A percentile compares a stretch with the other conserved stretches of the same genome.
Evolutionary conservation across 768 basidiomycete genomes (phyloP).

Genomic region (Collybia nuda): DNA sequence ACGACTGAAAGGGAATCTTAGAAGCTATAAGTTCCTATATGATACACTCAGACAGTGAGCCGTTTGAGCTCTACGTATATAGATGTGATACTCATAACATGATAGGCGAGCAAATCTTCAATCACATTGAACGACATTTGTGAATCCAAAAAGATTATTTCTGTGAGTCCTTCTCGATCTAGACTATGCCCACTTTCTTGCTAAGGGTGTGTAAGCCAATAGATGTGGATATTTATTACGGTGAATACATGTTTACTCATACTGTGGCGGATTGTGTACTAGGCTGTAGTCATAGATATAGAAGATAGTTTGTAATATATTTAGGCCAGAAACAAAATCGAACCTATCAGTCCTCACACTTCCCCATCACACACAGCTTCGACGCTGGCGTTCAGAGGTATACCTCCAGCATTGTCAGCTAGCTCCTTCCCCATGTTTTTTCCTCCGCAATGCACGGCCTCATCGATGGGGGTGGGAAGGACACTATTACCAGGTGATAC

Average conservation of each 20-base stretch:
- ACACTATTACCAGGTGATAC: conserved; percentile 26
- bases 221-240: too few species aligned
- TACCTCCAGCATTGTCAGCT: conserved; percentile 9
- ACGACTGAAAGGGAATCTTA: conserved; percentile 80
- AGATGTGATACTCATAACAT: background rate
- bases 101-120: conserved; percentile 4
- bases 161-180: too few species aligned
- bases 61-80: background rate
- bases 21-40: conserved; percentile 84
- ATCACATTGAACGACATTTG: background rate
- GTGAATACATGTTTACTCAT: too few species aligned
- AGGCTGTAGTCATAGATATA: too few species aligned
- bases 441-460: conserved; percentile 3
- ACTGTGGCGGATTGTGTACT: too few species aligned
- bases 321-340: too few species aligned
- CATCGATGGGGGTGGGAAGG: conserved; percentile 29
- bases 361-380: conserved; percentile 18
- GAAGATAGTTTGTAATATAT: too few species aligned
- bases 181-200: background rate
- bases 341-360: background rate
- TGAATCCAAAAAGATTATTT: background rate
- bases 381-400: conserved; percentile 12
- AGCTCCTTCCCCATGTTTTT: conserved; percentile 11
- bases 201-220: too few species aligned
- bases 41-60: conserved; percentile 67